These are phyloP conservation scores for Globisporangium recalcitrans DNA, from an alignment of 352 stramenopile species.

Conservation along the genomic window DNA sequence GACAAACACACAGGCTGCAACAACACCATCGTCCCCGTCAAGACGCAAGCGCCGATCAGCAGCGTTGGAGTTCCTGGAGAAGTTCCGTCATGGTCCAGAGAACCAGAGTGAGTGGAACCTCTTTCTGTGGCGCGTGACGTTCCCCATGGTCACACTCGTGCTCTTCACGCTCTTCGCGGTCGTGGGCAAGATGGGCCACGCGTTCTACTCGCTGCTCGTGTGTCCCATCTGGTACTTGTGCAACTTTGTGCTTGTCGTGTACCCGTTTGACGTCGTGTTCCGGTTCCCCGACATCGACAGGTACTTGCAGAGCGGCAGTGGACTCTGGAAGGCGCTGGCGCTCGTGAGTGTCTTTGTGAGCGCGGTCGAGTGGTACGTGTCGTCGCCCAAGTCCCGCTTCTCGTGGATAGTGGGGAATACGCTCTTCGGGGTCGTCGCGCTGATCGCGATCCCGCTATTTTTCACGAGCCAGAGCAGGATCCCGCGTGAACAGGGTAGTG, in stretches of 20 bases:
- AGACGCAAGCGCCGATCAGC: background rate
- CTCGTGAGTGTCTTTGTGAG: slow-evolving; percentile 45
- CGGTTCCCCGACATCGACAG: slow-evolving; percentile 45
- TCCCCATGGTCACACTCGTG: slow-evolving; percentile 75
- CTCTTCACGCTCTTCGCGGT: slow-evolving; percentile 63
- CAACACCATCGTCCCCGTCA: slow-evolving; percentile 1
- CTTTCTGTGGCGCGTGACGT: slow-evolving; percentile 73
- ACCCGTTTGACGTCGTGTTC: slow-evolving; percentile 74
- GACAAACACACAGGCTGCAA: slow-evolving; percentile 9
- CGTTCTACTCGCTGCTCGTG: slow-evolving; percentile 63
- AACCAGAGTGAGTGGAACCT: slow-evolving; percentile 82
- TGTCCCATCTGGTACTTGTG: slow-evolving; percentile 76
- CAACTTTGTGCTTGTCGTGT: slow-evolving; percentile 63
- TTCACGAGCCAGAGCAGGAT: slow-evolving; percentile 57
- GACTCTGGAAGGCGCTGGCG: slow-evolving; percentile 49
- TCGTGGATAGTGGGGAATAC: slow-evolving; percentile 81
- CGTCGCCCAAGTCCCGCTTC: slow-evolving; percentile 36
- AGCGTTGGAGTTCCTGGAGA: slow-evolving; percentile 58
- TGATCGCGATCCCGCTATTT: slow-evolving; percentile 63
- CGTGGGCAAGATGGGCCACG: slow-evolving; percentile 54
- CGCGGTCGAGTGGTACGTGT: slow-evolving; percentile 67
- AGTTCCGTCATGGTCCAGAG: slow-evolving; percentile 63
- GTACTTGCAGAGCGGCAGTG: slow-evolving; percentile 21
- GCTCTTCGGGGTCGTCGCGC: slow-evolving; percentile 63
- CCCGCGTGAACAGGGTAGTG: slow-evolving; percentile 45